phyloP scores from a whole-genome alignment of 2,329 filamentous ascomycete genomes.

The Stylonectria norvegica region DNA sequence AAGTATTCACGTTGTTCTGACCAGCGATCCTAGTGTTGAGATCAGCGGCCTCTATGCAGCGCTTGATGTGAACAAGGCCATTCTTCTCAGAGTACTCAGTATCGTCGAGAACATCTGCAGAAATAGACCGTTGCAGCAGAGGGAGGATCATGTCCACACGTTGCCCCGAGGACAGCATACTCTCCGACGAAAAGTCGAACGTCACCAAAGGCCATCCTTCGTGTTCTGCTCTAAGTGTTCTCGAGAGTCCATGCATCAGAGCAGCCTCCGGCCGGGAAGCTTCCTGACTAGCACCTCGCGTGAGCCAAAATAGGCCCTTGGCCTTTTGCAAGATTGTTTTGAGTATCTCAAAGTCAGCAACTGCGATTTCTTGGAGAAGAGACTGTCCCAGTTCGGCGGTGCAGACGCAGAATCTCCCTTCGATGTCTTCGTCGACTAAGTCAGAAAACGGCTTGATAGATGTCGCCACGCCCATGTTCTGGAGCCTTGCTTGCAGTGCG shows the following conservation, averaged over 20 bases:
- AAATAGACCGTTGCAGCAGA: not conserved
- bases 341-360: slow-evolving; percentile 5
- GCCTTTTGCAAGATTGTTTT: slow-evolving; percentile 1
- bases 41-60: slow-evolving; percentile 2
- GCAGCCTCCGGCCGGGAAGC: slow-evolving; percentile 1
- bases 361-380: slow-evolving; percentile 1
- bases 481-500: not conserved
- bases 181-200: slow-evolving; percentile 1
- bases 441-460: not conserved
- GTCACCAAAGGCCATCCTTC: slow-evolving; percentile 3
- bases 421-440: not conserved
- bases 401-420: too few relatives aligned
- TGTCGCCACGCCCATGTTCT: not conserved
- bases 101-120: not conserved
- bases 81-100: slow-evolving; percentile 5
- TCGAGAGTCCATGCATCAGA: slow-evolving; percentile 4
- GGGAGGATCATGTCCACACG: slow-evolving; percentile 1
- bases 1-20: too few relatives aligned
- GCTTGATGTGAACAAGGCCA: slow-evolving; percentile 1
- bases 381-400: slow-evolving; percentile 1
- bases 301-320: slow-evolving; percentile 1
- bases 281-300: not conserved
- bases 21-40: too few relatives aligned
- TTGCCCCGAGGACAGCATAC: not conserved
- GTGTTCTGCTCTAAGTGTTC: slow-evolving; percentile 3